Base-by-base conservation (phyloP, 2,329 filamentous ascomycete genomes). In the Lecanicillium sp. region DNA sequence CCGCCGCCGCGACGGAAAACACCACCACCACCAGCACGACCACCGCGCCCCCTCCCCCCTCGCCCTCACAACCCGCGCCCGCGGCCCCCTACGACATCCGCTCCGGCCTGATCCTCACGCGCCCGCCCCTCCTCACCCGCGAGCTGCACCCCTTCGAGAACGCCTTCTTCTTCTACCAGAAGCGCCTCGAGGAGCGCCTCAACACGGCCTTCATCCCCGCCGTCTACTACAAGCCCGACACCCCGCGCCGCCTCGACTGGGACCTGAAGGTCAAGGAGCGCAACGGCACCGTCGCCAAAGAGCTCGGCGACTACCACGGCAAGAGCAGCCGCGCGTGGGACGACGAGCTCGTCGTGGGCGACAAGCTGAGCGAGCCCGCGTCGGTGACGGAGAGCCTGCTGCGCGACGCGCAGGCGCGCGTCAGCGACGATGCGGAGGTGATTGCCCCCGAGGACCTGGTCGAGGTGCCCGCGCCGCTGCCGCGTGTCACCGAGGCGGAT, bases 121-220 rank as follows among this genome's bases (percentile, higher is more conserved):
- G 93, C 23, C 81, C 93, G 40, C 93, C 93, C 6, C 74, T 94
- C 51, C 76, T 98, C 60, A 97, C 93, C 21, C 85, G 87, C 56
- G 76, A 85, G 52, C 83, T 91, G 46, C 87, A 86, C 27, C 77
- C 87, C 11, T 97, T 98, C 68, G 93, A 98, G 68, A 86, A 89
- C 62, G 78, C 91, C 54, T 97, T 86, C 71, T 95, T 86, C 75
- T 90, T 98, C 65, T 98, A 98, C 72, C 93, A 98, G 72, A 91
- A 91, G 60, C 89, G 93, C 12, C 78, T 98, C 52, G 95, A 97
- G 67, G 93, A 98, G 74, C 87, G 93, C 36, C 77, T 95, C 44
- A 83, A 84, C 17, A 78, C 93, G 4, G 87, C 90, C 2, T 98
- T 97, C 67, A 86, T 86, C 49, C 82, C 87, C 56, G 87, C 87